These are phyloP conservation scores for Ilyonectria destructans DNA, from an alignment of 2,329 filamentous ascomycete species.

Conservation along the genomic window DNA sequence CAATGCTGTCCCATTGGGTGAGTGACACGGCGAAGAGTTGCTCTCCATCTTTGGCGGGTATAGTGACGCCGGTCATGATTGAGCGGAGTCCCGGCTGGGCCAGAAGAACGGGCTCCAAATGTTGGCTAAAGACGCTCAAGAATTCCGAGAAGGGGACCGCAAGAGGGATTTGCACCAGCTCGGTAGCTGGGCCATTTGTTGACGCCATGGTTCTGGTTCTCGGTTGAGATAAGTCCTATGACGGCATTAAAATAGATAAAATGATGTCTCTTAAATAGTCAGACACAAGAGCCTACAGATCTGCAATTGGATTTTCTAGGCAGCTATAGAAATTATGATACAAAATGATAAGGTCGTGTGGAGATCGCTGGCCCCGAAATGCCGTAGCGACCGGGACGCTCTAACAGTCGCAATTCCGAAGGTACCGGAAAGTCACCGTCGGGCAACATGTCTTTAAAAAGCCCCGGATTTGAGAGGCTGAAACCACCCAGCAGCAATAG, in stretches of 20 bases:
- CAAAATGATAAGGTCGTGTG: no score
- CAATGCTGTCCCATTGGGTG: slow-evolving; percentile 15
- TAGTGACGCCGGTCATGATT: slow-evolving; percentile 10
- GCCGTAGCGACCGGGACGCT: neutral
- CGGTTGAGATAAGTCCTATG: neutral
- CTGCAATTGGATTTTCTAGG: no score
- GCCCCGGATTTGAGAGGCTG: neutral
- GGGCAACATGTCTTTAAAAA: neutral
- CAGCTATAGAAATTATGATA: no score
- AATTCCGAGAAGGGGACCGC: slow-evolving; percentile 8
- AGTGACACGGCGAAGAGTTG: slow-evolving; percentile 1
- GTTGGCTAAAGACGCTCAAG: slow-evolving; percentile 4
- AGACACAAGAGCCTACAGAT: no score
- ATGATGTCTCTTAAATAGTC: neutral
- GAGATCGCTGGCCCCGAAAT: neutral
- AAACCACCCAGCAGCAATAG: neutral
- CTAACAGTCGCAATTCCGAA: neutral
- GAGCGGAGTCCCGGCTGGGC: slow-evolving; percentile 6
- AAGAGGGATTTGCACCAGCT: slow-evolving; percentile 17
- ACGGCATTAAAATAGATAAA: neutral
- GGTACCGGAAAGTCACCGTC: neutral
- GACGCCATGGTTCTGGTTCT: neutral
- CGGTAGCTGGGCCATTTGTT: neutral
- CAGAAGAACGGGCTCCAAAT: slow-evolving; percentile 11
- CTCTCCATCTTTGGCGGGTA: neutral